Conservation (phyloP, 768 basidiomycete species). For the Pleurotus eryngii region DNA sequence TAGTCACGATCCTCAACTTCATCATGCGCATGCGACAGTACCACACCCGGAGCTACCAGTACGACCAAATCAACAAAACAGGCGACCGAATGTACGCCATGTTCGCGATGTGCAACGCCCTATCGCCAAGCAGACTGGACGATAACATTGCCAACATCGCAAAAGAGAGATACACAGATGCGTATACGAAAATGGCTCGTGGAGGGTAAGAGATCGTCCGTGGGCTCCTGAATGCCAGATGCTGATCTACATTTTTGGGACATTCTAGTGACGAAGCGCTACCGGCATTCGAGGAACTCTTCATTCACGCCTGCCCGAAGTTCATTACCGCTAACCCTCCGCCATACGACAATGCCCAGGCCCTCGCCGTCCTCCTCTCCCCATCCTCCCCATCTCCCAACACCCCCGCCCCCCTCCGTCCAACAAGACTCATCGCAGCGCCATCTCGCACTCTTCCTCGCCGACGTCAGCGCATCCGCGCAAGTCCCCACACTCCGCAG, state of each 20-base stretch:
- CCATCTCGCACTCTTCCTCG: slow-evolving; percentile 81
- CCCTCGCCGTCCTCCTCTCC: slow-evolving; percentile 48
- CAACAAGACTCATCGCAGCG: slow-evolving; percentile 39
- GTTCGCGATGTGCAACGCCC: slow-evolving; percentile 88
- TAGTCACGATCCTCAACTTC: slow-evolving; percentile 91
- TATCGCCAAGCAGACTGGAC: slow-evolving; percentile 90
- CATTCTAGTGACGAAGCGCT: slow-evolving; percentile 61
- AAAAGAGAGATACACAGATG: slow-evolving; percentile 92
- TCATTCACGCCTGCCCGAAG: slow-evolving; percentile 92
- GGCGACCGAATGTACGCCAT: slow-evolving; percentile 98
- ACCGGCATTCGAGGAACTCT: slow-evolving; percentile 87
- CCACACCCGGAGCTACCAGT: slow-evolving; percentile 94
- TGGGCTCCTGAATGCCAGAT: not conserved
- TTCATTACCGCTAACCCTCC: slow-evolving; percentile 95
- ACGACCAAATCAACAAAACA: slow-evolving; percentile 97
- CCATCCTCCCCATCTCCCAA: slow-evolving; percentile 31
- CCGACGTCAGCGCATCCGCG: slow-evolving; percentile 72
- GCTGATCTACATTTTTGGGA: not conserved
- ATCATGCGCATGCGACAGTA: slow-evolving; percentile 95
- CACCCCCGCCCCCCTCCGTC: slow-evolving; percentile 56
- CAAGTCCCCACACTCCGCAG: slow-evolving; percentile 84
- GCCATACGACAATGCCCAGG: slow-evolving; percentile 78
- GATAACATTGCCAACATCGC: slow-evolving; percentile 93
- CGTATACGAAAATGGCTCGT: slow-evolving; percentile 79
- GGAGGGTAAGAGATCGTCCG: slow-evolving; percentile 47